phyloP scores from a whole-genome alignment of 768 basidiomycete species.

The Podaxis rugospora region DNA sequence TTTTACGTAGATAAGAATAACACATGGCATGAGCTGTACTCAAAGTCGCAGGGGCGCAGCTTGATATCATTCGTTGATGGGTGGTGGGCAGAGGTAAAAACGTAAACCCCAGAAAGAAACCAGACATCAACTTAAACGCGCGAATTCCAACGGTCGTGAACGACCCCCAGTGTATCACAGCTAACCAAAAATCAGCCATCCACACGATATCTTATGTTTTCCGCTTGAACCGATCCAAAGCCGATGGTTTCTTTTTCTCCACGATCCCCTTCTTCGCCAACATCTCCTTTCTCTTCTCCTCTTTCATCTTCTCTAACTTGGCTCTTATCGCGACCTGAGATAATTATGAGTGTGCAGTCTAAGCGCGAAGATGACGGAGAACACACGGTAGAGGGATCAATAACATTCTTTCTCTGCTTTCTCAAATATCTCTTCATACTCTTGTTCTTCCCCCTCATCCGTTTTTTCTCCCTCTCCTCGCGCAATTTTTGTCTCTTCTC shows the following conservation, averaged over 20 bases:
- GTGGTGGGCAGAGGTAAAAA: too few species aligned
- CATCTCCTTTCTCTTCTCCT: conserved; percentile 34
- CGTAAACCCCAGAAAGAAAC: too few species aligned
- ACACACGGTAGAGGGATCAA: conserved; percentile 73
- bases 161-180: too few species aligned
- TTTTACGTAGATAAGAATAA: background rate
- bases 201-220: conserved; percentile 3
- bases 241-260: conserved; percentile 27
- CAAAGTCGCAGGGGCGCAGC: background rate
- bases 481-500: conserved; percentile 25
- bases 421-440: conserved; percentile 80
- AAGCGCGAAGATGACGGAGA: background rate
- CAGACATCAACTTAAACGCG: too few species aligned
- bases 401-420: conserved; percentile 93
- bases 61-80: too few species aligned
- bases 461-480: conserved; percentile 59
- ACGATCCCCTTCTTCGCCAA: conserved; percentile 24
- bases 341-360: background rate
- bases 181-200: background rate
- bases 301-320: conserved; percentile 57
- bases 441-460: conserved; percentile 86
- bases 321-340: conserved; percentile 57
- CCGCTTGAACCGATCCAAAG: conserved; percentile 38
- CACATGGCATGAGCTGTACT: background rate
- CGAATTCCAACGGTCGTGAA: too few species aligned